Conservation (phyloP, 805 yeast species). For the Cyberlindnera americana region DNA sequence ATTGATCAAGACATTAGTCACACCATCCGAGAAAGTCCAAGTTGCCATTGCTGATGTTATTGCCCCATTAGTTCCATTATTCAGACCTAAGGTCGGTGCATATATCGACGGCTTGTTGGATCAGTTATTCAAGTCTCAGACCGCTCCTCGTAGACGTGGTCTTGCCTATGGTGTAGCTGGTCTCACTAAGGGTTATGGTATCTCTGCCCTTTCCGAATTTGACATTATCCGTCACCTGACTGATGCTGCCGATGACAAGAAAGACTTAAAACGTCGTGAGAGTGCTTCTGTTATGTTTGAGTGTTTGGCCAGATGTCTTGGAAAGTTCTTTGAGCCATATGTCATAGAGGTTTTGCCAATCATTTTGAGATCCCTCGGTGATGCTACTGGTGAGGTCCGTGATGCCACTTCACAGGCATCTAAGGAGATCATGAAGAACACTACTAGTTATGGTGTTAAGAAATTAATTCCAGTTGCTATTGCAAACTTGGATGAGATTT, state of each 20-base stretch:
- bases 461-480: slow-evolving; percentile 89
- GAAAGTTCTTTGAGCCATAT: slow-evolving; percentile 86
- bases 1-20: slow-evolving; percentile 68
- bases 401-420: slow-evolving; percentile 87
- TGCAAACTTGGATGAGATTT: slow-evolving; percentile 76
- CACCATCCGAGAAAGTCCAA: slow-evolving; percentile 90
- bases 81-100: slow-evolving; percentile 45
- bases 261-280: slow-evolving; percentile 69
- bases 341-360: slow-evolving; percentile 85
- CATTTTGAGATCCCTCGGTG: slow-evolving; percentile 80
- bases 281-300: slow-evolving; percentile 87
- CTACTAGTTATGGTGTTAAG: slow-evolving; percentile 90
- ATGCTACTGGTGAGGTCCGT: slow-evolving; percentile 78
- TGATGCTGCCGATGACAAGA: slow-evolving; percentile 86
- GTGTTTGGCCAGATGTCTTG: slow-evolving; percentile 73
- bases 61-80: slow-evolving; percentile 70
- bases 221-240: slow-evolving; percentile 72
- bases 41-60: slow-evolving; percentile 82
- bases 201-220: slow-evolving; percentile 66
- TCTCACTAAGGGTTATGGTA: slow-evolving; percentile 84
- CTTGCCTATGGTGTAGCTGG: slow-evolving; percentile 98
- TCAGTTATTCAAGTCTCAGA: slow-evolving; percentile 51
- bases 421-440: slow-evolving; percentile 79
- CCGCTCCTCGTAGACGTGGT: slow-evolving; percentile 63
- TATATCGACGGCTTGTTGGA: slow-evolving; percentile 59